Percentiles rank a stretch among this genome's conserved stretches.
These are phyloP conservation scores for Stellera chamaejasme DNA, from an alignment of 345 rosid genomes.

Conservation along the genomic window DNA sequence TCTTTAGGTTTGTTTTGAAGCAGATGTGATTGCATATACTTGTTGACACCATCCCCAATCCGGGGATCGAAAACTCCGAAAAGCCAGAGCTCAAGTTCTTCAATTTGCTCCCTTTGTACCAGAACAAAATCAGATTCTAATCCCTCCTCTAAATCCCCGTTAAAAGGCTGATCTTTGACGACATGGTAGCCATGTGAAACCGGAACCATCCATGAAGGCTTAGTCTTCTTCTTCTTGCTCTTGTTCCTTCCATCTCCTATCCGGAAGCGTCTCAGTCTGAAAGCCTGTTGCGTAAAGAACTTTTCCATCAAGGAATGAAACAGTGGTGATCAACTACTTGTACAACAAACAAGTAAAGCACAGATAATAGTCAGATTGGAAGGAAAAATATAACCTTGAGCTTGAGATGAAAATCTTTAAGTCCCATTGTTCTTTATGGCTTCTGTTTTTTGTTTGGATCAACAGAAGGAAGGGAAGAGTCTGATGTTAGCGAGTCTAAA, in stretches of 20 bases:
- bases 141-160: constrained; percentile 9
- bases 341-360: not conserved
- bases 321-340: not conserved
- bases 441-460: not conserved
- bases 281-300: constrained; percentile 27
- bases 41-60: constrained; percentile 40
- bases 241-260: constrained; percentile 20
- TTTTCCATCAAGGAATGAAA: not conserved
- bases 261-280: constrained; percentile 32
- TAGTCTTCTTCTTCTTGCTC: constrained; percentile 22
- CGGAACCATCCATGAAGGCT: constrained; percentile 55
- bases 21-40: constrained; percentile 54
- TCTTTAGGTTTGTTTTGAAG: constrained; percentile 31
- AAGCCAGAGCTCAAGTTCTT: constrained; percentile 55
- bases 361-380: not conserved
- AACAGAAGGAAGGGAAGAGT: not conserved
- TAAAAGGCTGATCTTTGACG: constrained; percentile 24
- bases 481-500: not conserved
- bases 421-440: constrained; percentile 25
- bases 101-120: constrained; percentile 54
- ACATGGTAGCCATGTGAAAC: constrained; percentile 60
- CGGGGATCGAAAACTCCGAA: constrained; percentile 48
- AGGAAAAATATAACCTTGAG: constrained; percentile 36
- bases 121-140: constrained; percentile 30
- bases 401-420: constrained; percentile 41